These are phyloP conservation scores for Emergomyces orientalis DNA, from an alignment of 2,329 filamentous ascomycete genomes.

Conservation along the genomic window DNA sequence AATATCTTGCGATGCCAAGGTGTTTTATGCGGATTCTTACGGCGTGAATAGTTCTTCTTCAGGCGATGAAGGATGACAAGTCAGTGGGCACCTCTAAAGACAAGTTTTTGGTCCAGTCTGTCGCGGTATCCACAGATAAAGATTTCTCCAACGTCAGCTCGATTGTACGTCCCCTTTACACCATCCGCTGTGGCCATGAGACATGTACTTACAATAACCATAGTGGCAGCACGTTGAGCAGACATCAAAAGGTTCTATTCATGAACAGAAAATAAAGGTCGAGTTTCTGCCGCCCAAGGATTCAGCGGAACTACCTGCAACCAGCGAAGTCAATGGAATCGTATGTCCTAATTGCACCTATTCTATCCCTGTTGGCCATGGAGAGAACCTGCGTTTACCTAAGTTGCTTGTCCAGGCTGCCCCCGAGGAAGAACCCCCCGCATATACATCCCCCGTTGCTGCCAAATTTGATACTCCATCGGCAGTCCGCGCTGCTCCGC, in stretches of 20 bases:
- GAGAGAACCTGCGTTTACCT: neutral
- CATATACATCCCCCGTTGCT: conserved; percentile 48
- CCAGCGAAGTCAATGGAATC: conserved; percentile 26
- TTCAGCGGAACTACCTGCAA: conserved; percentile 21
- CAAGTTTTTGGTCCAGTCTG: conserved; percentile 95
- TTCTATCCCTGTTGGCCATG: neutral
- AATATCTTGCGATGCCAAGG: conserved; percentile 2
- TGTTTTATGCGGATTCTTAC: conserved; percentile 1
- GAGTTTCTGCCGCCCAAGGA: conserved; percentile 62
- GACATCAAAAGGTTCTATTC: conserved; percentile 64
- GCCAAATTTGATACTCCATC: conserved; percentile 37
- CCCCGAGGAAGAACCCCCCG: conserved; percentile 41
- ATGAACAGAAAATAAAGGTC: conserved; percentile 94
- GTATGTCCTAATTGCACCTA: conserved; percentile 21
- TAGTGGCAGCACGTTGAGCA: conserved; percentile 70
- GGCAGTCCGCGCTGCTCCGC: conserved; percentile 35
- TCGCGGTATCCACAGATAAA: conserved; percentile 71
- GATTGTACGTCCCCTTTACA: conserved; percentile 52
- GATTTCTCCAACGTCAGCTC: conserved; percentile 71
- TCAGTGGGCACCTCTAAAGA: conserved; percentile 59
- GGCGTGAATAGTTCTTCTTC: conserved; percentile 63
- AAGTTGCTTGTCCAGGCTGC: conserved; percentile 6
- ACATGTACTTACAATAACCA: conserved; percentile 17
- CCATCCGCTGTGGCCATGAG: neutral
- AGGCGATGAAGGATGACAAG: conserved; percentile 87